These are phyloP conservation scores for Aquilaria yunnanensis DNA, from an alignment of 345 rosid genomes.

Conservation along the genomic window DNA sequence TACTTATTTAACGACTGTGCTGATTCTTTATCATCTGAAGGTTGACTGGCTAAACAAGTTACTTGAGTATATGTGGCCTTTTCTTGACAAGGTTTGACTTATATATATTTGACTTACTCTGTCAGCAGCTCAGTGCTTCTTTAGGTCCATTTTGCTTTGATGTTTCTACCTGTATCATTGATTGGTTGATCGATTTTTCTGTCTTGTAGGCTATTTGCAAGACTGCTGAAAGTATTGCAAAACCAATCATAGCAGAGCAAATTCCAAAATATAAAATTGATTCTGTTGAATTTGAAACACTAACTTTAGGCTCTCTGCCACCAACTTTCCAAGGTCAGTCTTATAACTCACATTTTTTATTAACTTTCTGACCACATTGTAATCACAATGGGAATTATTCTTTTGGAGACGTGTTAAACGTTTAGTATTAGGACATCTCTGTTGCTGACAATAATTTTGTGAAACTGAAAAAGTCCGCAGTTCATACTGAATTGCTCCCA, in stretches of 20 bases:
- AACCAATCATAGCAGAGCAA: conserved; percentile 89
- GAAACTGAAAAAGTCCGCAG: neutral
- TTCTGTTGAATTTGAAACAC: conserved; percentile 76
- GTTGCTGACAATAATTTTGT: neutral
- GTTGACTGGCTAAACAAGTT: conserved; percentile 83
- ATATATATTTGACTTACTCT: neutral
- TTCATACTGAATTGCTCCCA: conserved; percentile 4
- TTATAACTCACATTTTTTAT: neutral
- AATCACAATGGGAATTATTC: too few species aligned
- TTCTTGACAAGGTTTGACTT: conserved; percentile 71
- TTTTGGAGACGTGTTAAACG: too few species aligned
- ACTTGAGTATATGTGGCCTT: conserved; percentile 75
- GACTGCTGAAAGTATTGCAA: conserved; percentile 59
- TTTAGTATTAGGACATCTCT: neutral
- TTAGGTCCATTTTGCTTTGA: too few species aligned
- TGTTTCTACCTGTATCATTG: too few species aligned
- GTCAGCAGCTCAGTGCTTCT: conserved; percentile 5
- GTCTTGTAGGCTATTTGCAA: conserved; percentile 72
- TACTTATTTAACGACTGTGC: too few species aligned
- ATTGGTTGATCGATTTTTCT: conserved; percentile 3
- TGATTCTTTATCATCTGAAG: conserved; percentile 25
- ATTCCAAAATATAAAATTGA: conserved; percentile 90
- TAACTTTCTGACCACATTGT: too few species aligned
- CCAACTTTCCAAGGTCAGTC: conserved; percentile 80
- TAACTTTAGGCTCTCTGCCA: conserved; percentile 84